A percentile compares a stretch with the other conserved stretches of the same genome.
These are phyloP conservation scores for Chimonanthus praecox DNA, from an alignment of 164 flowering plant species.

Conservation along the genomic window DNA sequence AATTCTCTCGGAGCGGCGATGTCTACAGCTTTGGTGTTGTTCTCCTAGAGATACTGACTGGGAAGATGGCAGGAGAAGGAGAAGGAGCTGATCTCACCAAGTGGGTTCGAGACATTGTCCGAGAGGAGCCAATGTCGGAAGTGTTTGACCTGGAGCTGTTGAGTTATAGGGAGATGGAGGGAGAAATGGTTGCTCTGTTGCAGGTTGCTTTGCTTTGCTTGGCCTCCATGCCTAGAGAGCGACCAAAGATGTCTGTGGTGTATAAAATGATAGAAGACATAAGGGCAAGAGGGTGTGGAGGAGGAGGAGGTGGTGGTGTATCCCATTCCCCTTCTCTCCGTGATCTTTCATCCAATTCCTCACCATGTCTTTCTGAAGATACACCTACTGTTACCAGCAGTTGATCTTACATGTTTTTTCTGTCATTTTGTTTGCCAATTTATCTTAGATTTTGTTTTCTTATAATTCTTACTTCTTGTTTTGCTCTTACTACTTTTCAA, in stretches of 20 bases:
- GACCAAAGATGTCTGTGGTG: constrained; percentile 46
- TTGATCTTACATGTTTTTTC: not conserved
- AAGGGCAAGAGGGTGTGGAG: constrained; percentile 15
- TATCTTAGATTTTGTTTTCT: not conserved
- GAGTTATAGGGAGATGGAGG: constrained; percentile 40
- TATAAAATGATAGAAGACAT: constrained; percentile 46
- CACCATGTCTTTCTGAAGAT: constrained; percentile 24
- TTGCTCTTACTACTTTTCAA: not conserved
- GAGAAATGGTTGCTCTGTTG: constrained; percentile 43
- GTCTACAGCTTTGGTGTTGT: constrained; percentile 48
- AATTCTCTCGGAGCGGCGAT: constrained; percentile 24
- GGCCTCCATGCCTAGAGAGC: constrained; percentile 24
- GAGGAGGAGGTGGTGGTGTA: constrained; percentile 9
- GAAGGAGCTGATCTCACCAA: constrained; percentile 15
- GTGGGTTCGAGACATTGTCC: constrained; percentile 35
- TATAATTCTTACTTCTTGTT: not conserved
- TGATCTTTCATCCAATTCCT: constrained; percentile 22
- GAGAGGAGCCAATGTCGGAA: constrained; percentile 39
- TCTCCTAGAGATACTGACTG: constrained; percentile 44
- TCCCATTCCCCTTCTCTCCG: constrained; percentile 3
- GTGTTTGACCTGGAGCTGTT: constrained; percentile 55
- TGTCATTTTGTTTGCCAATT: not conserved
- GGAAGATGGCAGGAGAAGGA: constrained; percentile 27
- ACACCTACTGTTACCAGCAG: constrained; percentile 11
- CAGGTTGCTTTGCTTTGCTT: constrained; percentile 47